phyloP scores from a whole-genome alignment of 495 filamentous ascomycete species.

The Daldinia concentrica region DNA sequence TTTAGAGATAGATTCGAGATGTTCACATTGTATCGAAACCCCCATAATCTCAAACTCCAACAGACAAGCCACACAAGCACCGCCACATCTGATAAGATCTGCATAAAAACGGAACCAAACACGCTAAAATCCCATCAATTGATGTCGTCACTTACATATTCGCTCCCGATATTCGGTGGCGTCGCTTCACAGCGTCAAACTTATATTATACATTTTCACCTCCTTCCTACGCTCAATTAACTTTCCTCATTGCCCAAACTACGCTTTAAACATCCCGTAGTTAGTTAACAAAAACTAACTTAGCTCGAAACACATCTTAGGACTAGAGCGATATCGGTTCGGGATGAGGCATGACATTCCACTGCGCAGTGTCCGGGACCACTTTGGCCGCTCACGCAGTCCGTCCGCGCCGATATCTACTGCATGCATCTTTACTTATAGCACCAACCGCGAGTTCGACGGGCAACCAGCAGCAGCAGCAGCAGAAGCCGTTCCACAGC shows the following conservation, averaged over 20 bases:
- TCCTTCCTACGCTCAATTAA: neutral
- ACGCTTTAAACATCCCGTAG: neutral
- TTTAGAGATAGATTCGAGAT: neutral
- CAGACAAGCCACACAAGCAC: slow-evolving; percentile 6
- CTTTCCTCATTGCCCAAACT: neutral
- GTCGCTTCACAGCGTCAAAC: neutral
- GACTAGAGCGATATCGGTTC: slow-evolving; percentile 15
- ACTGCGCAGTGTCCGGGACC: slow-evolving; percentile 21
- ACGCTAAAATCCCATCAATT: slow-evolving; percentile 14
- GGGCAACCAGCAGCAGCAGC: neutral
- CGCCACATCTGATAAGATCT: slow-evolving; percentile 34
- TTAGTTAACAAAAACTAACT: no score
- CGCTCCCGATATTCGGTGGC: slow-evolving; percentile 18
- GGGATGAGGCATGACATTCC: slow-evolving; percentile 43
- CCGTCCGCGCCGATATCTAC: slow-evolving; percentile 28
- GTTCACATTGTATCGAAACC: neutral
- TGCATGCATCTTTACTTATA: slow-evolving; percentile 12
- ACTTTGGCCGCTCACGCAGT: slow-evolving; percentile 20
- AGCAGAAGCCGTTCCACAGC: slow-evolving; percentile 18
- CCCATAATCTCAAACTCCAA: neutral
- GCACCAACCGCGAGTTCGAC: neutral
- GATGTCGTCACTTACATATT: slow-evolving; percentile 26
- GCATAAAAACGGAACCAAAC: neutral
- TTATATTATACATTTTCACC: neutral
- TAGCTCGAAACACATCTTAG: slow-evolving; percentile 5